Conservation (phyloP, 1,139 yeast genomes). For the Pichia sp. region DNA sequence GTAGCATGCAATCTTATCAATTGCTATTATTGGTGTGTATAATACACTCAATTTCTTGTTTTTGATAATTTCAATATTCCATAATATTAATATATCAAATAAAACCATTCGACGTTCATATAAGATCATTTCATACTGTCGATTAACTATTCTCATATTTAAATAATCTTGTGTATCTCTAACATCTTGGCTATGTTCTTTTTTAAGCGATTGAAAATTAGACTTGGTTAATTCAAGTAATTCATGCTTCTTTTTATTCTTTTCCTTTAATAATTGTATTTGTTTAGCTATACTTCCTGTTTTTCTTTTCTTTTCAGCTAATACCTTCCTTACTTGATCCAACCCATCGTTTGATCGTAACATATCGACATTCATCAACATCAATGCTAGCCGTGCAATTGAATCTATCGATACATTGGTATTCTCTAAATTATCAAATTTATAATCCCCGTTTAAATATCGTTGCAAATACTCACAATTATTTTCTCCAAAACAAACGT, state of each 20-base stretch:
- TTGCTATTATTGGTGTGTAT: constrained; percentile 17
- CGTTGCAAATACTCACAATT: constrained; percentile 16
- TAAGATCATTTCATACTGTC: background rate
- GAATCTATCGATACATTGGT: constrained; percentile 29
- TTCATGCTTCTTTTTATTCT: background rate
- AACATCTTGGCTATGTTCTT: background rate
- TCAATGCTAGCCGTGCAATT: constrained; percentile 38
- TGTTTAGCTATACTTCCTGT: constrained; percentile 8
- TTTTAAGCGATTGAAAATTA: background rate
- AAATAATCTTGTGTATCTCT: background rate
- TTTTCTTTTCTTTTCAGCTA: constrained; percentile 9
- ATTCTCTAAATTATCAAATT: background rate
- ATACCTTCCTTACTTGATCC: too few species aligned
- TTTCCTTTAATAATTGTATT: constrained; percentile 5
- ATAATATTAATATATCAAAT: constrained; percentile 8
- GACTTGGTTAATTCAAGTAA: too few species aligned
- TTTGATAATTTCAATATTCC: constrained; percentile 10
- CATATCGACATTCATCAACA: constrained; percentile 39
- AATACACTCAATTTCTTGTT: constrained; percentile 5
- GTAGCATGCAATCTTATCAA: constrained; percentile 8
- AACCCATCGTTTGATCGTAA: too few species aligned
- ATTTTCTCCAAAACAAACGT: constrained; percentile 22
- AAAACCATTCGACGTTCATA: background rate
- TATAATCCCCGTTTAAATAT: constrained; percentile 12
- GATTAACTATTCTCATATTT: background rate